Evolutionary conservation across 108 stramenopile genomes (phyloP).

Genomic region (Cylindrotheca fusiformis): DNA sequence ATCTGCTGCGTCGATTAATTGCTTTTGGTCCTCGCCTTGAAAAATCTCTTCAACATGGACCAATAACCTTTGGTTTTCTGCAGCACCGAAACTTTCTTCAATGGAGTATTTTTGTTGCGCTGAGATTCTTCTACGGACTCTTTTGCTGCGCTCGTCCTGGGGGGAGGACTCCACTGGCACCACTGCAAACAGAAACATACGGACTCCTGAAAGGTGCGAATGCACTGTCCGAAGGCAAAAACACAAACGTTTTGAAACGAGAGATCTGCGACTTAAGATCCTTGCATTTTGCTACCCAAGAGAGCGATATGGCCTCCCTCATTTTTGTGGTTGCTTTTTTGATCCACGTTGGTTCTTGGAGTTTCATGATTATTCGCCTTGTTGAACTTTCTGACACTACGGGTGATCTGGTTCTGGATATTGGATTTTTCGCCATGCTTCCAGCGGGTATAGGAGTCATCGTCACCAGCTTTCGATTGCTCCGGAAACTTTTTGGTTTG

Average conservation of each 20-base stretch:
- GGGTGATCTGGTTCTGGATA: not conserved
- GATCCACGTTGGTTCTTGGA: slow-evolving; percentile 15
- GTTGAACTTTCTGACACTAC: not conserved
- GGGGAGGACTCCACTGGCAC: slow-evolving; percentile 1
- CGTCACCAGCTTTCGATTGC: not conserved
- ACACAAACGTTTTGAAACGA: slow-evolving; percentile 17
- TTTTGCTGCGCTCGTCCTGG: slow-evolving; percentile 12
- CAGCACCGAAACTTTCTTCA: slow-evolving; percentile 14
- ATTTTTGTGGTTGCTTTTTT: slow-evolving; percentile 19
- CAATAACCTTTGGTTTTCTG: slow-evolving; percentile 20
- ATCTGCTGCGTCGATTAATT: slow-evolving; percentile 20
- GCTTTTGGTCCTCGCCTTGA: slow-evolving; percentile 17
- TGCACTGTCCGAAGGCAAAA: slow-evolving; percentile 8
- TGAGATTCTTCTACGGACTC: slow-evolving; percentile 21
- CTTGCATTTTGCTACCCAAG: slow-evolving; percentile 31
- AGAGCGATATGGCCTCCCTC: slow-evolving; percentile 24
- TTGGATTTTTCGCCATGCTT: not conserved
- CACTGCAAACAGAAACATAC: slow-evolving; percentile 20
- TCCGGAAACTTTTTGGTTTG: not conserved
- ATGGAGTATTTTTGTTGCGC: slow-evolving; percentile 8
- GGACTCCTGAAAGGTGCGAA: slow-evolving; percentile 20
- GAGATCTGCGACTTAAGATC: slow-evolving; percentile 23
- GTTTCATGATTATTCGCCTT: slow-evolving; percentile 21
- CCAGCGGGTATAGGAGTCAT: not conserved
- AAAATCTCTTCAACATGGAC: slow-evolving; percentile 25